phyloP scores from a whole-genome alignment of 1,284 basidiomycete species.

The Rhizoctonia solani region DNA sequence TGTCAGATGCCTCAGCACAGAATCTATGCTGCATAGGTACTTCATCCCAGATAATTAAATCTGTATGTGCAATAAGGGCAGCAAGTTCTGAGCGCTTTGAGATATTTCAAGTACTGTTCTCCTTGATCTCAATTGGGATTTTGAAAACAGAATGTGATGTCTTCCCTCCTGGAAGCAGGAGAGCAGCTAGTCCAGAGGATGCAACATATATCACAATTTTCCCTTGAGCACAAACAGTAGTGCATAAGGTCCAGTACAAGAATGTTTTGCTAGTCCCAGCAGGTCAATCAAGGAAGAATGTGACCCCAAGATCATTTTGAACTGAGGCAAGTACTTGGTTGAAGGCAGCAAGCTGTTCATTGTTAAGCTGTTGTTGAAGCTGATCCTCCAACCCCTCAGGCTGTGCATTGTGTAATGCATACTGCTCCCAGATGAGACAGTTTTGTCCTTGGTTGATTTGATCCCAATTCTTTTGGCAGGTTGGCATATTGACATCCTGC shows the following conservation, averaged over 20 bases:
- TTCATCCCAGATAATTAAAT: slow-evolving; percentile 52
- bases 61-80: slow-evolving; percentile 43
- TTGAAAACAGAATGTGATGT: slow-evolving; percentile 54
- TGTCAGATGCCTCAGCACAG: slow-evolving; percentile 47
- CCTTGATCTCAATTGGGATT: slow-evolving; percentile 49
- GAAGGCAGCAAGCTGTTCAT: slow-evolving; percentile 47
- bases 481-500: slow-evolving; percentile 46
- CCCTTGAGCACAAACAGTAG: slow-evolving; percentile 42
- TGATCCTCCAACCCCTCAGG: slow-evolving; percentile 37
- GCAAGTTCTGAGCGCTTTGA: slow-evolving; percentile 41
- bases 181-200: slow-evolving; percentile 53
- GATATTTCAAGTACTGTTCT: slow-evolving; percentile 41
- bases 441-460: slow-evolving; percentile 41
- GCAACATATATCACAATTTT: slow-evolving; percentile 52
- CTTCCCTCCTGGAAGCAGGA: slow-evolving; percentile 49
- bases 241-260: slow-evolving; percentile 50
- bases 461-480: slow-evolving; percentile 43
- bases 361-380: slow-evolving; percentile 45
- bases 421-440: slow-evolving; percentile 49
- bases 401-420: slow-evolving; percentile 44
- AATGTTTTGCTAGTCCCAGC: slow-evolving; percentile 58
- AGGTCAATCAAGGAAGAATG: slow-evolving; percentile 54
- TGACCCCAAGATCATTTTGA: slow-evolving; percentile 38
- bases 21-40: slow-evolving; percentile 46
- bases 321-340: slow-evolving; percentile 46